Base-by-base conservation (phyloP, 2,329 filamentous ascomycete species). In the Diaporthe aspalathi region DNA sequence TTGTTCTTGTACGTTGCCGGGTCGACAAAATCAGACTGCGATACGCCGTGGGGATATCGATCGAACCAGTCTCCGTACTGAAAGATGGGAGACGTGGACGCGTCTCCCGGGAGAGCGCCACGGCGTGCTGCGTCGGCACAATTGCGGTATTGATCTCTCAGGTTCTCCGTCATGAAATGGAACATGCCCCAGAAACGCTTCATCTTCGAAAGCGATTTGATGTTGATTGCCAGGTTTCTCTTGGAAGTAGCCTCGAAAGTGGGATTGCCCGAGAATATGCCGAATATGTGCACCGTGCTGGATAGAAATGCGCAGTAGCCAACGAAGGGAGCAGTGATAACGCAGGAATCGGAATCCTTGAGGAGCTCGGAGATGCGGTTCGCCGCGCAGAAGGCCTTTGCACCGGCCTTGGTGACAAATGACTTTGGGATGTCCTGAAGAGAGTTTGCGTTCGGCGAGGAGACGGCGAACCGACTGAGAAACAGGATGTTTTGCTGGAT, bases 181-280 rank as follows among this genome's bases (percentile, higher is more conserved):
- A 98, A 98, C 92, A 98, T 97, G 72, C 95, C 96, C 96, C 96
- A 99, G 77, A 96, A 95, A 72, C 93, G 93, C 85, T 97, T 98
- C 93, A 98, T 97, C 81, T 94, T 96, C 68, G 92, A 92, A 54
- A 99, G 83, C 77, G 96, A 98, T 77, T 92, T 93, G 76, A 98
- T 92, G 75, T 97, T 98, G 74, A 91, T 93, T 1, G 93, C 91
- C 20, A 98, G 85, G 77, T 97, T 95, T 74, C 91, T 90, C 82
- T 97, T 97, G 11, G 94, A 94, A 11, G 89, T 88, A 16, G 89
- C 87, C 79, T 97, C 93, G 63, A 97, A 87, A 14, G 89, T 84
- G 17, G 90, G 84, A 74, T 97, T 95, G 73, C 94, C 93, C 5
- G 94, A 96, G 79, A 97, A 97, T 4, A 97, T 94, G 7, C 94